phyloP scores from a whole-genome alignment of 352 stramenopile species.

The Pythium brassicae region DNA sequence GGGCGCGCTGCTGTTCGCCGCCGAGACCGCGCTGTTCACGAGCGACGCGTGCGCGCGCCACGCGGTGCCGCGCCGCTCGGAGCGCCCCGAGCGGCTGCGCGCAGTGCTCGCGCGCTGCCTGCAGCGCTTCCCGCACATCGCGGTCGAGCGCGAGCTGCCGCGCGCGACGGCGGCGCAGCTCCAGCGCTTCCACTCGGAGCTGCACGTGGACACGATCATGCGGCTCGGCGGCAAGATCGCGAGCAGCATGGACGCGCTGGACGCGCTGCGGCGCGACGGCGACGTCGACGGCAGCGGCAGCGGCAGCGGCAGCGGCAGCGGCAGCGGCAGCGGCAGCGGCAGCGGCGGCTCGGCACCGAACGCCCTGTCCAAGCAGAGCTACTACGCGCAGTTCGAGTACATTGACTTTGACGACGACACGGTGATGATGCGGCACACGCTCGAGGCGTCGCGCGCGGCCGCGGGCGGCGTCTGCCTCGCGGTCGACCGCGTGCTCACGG shows the following conservation, averaged over 20 bases:
- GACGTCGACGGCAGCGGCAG: no score
- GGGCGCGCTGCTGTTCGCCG: slow-evolving; percentile 20
- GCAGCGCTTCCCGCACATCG: slow-evolving; percentile 28
- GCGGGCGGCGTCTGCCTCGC: slow-evolving; percentile 55
- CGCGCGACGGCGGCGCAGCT: slow-evolving; percentile 44
- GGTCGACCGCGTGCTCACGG: slow-evolving; percentile 49
- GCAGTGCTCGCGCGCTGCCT: slow-evolving; percentile 31
- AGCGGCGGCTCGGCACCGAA: no score
- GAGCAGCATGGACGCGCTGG: slow-evolving; percentile 50
- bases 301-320: no score
- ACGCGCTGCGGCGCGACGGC: slow-evolving; percentile 13
- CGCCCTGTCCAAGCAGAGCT: slow-evolving; percentile 30
- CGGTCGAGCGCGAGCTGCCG: slow-evolving; percentile 19
- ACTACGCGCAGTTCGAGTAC: slow-evolving; percentile 59
- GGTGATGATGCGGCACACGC: slow-evolving; percentile 62
- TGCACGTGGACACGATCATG: slow-evolving; percentile 52
- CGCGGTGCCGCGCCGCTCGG: slow-evolving; percentile 28
- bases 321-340: no score
- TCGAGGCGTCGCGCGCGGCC: slow-evolving; percentile 53
- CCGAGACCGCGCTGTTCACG: slow-evolving; percentile 36
- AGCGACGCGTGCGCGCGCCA: slow-evolving; percentile 49
- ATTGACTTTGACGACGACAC: slow-evolving; percentile 69
- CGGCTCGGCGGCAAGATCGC: slow-evolving; percentile 53
- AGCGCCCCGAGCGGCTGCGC: slow-evolving; percentile 52
- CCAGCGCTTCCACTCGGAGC: slow-evolving; percentile 45